Conservation (phyloP, 768 basidiomycete species). For the Austroboletus eburneus region DNA sequence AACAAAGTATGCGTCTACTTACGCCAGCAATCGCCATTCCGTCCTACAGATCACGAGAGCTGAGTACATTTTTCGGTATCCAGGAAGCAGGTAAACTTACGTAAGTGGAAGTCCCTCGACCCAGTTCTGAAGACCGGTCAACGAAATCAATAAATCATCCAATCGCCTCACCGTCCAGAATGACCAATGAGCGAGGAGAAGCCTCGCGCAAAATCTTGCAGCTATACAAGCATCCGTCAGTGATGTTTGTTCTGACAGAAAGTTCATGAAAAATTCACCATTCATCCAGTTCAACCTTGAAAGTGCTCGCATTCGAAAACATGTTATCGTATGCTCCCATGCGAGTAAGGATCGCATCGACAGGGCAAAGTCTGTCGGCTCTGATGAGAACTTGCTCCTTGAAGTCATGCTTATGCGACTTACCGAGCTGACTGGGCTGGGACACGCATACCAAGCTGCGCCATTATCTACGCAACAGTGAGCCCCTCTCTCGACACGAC, state of each 20-base stretch:
- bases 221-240: conserved; percentile 36
- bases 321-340: conserved; percentile 99
- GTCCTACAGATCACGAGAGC: conserved; percentile 48
- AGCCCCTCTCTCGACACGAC: neutral
- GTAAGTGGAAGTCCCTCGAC: conserved; percentile 92
- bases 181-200: conserved; percentile 90
- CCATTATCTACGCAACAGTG: conserved; percentile 61
- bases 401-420: conserved; percentile 10
- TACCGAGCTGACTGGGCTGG: conserved; percentile 81
- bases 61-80: conserved; percentile 9
- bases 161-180: conserved; percentile 73
- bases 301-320: conserved; percentile 92
- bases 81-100: conserved; percentile 37
- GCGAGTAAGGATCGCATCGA: conserved; percentile 89
- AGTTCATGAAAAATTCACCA: conserved; percentile 47
- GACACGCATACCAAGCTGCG: conserved; percentile 93
- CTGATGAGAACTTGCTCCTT: conserved; percentile 6
- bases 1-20: conserved; percentile 18
- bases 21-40: conserved; percentile 98
- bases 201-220: conserved; percentile 93
- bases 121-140: conserved; percentile 62
- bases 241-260: neutral
- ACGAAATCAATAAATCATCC: neutral
- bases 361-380: conserved; percentile 65
- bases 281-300: conserved; percentile 98